Base-by-base conservation (phyloP, 805 yeast genomes). In the Lipomyces sp. region DNA sequence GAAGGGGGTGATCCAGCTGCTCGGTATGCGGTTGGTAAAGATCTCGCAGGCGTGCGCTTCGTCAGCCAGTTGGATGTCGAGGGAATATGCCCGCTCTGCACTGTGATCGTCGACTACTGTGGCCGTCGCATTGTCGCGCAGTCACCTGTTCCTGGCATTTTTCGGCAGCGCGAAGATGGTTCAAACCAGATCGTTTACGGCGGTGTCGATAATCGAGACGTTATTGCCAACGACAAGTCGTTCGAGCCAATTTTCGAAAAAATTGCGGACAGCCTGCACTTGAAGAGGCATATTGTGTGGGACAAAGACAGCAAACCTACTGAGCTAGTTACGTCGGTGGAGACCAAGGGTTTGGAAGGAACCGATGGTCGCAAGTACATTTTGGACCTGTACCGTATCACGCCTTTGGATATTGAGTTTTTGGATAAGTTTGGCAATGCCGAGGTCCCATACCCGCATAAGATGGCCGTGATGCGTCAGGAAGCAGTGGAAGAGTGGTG, bases 401-500 rank as follows among this genome's bases (percentile, higher is more conserved):
- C 96, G 15, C 98, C 98, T 48, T 80, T 89, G 60, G 99, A 94
- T 79, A 82, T 92, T 65, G 85, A 83, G 66, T 93, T 93, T 75
- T 83, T 86, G 63, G 93, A 89, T 65, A 77, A 80, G n/a, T 83
- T 81, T 69, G 77, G 78, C 15, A 70, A 65, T 18, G 82, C 77
- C n/a, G 74, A 74, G 48, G 76, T 77, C n/a, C 57, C 60, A 1
- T 93, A 92, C 75, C 97, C 97, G 18, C 97, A 92, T 75, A 85
- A 86, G 70, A 90, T 92, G 78, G 82, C 90, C 13, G 84, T 90
- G 33, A 74, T 94, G 56, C 87, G 98, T 79, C 87, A 87, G 70
- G 98, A 94, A 79, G 95, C 97, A 18, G 86, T 94, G 58, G 94
- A 88, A 72, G 90, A 87, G 73, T 94, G 97, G 97, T 91, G 95